These are phyloP conservation scores for Salix suchowensis DNA, from an alignment of 345 rosid genomes.

Conservation along the genomic window DNA sequence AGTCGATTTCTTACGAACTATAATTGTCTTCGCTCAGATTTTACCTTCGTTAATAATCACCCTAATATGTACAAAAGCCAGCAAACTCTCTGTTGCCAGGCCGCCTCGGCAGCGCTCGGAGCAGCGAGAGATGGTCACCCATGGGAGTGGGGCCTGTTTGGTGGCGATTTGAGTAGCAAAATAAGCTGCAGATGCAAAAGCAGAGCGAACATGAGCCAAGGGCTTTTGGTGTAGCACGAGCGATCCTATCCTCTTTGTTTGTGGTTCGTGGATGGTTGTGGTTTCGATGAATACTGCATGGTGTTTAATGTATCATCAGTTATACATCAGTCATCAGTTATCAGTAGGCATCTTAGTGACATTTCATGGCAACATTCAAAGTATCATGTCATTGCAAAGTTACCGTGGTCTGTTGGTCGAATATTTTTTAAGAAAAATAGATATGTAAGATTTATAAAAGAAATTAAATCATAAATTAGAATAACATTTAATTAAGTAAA, in stretches of 20 bases:
- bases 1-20: no score
- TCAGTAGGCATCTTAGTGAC: neutral
- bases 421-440: no score
- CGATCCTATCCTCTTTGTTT: neutral
- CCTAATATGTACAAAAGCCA: neutral
- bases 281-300: neutral
- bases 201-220: neutral
- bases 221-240: neutral
- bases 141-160: constrained; percentile 7
- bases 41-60: no score
- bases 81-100: neutral
- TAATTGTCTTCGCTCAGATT: no score
- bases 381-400: neutral
- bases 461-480: no score
- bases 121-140: neutral
- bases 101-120: neutral
- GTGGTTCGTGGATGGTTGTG: neutral
- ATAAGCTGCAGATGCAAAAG: neutral
- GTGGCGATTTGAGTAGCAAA: neutral
- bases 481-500: no score
- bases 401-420: no score
- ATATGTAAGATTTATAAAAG: no score
- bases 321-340: neutral
- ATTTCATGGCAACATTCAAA: neutral
- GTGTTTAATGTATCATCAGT: neutral